These are phyloP conservation scores for Kandelia obovata DNA, from an alignment of 345 rosid species.

Conservation along the genomic window DNA sequence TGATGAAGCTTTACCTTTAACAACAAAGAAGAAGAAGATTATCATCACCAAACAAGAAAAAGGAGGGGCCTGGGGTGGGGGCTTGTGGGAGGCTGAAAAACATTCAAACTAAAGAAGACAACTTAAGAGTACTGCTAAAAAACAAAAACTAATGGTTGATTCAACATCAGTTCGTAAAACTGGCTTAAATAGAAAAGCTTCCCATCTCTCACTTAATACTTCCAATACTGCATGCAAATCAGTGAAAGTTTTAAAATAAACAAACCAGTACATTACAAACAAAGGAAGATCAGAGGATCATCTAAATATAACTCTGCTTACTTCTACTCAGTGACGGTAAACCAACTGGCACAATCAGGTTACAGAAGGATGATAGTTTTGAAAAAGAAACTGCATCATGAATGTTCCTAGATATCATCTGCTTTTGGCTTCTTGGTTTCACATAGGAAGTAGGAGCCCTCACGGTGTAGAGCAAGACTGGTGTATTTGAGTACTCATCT, in stretches of 20 bases:
- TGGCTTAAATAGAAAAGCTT: background rate
- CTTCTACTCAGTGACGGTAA: conserved; percentile 66
- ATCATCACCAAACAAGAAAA: conserved; percentile 1
- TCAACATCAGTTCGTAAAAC: background rate
- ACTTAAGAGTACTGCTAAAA: too few species aligned
- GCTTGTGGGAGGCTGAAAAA: too few species aligned
- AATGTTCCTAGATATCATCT: conserved; percentile 51
- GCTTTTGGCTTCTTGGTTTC: conserved; percentile 42
- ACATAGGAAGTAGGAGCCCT: conserved; percentile 50
- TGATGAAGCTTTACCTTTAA: conserved; percentile 58
- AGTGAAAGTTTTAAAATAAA: background rate
- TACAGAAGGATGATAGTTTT: conserved; percentile 59
- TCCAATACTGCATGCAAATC: background rate
- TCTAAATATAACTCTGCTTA: conserved; percentile 31
- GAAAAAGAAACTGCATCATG: conserved; percentile 86
- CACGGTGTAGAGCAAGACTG: conserved; percentile 67
- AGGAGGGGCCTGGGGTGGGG: too few species aligned
- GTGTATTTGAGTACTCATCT: conserved; percentile 70
- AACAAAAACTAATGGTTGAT: background rate
- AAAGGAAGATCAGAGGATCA: conserved; percentile 5
- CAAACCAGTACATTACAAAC: background rate
- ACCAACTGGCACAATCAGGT: conserved; percentile 79
- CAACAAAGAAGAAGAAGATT: conserved; percentile 10
- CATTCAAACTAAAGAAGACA: too few species aligned
- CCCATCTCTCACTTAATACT: conserved; percentile 5